Evolutionary conservation across 2,329 filamentous ascomycete species (phyloP), one percentile per base, ranked within the genome.

Genomic region (Arthrobotrys pseudoclavata): DNA sequence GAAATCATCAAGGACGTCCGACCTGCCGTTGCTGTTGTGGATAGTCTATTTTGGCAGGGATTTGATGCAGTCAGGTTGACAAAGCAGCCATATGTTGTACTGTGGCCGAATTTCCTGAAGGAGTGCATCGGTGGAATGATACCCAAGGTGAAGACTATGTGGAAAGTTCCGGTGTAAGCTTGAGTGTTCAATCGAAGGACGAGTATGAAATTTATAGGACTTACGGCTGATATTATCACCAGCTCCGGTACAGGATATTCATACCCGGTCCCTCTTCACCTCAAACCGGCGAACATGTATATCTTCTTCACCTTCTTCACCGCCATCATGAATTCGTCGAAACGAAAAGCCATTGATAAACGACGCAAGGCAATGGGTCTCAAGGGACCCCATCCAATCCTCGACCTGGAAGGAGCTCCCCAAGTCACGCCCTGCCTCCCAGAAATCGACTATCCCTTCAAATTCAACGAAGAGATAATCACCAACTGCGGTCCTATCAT

Each of bases 401-500:
- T 77, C 26, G 74, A 77, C 47, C 37, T 71, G 7, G 53, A 64
- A 26, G 74, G 67, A 42, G 74, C 74, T 7, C 74, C 74, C 12
- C 71, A 76, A 18, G 69, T 79, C n/a, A 76, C 72, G 1, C 79
- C 79, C 0, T 76, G 71, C 34, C 61, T 79, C 6, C 74, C 64
- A 3, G 79, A 80, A 31, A 69, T 79, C 24, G 79, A 80, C 12
- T 80, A 79, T 26, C 79, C 71, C 13, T 68, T 67, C 55, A 42
- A 61, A 31, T 66, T 79, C 47, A 61, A 74, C 40, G 24, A 55
- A 2, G 69, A 77, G 7, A n/a, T 71, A 9, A 37, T 80, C 12
- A 68, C 76, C 5, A 69, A 71, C 40, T 79, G 77, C 50, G 80
- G 80, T 0, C 79, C 79, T 3, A 78, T 80, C 13, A 62, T 80